Base-by-base conservation (phyloP, 768 basidiomycete species). In the Postia placenta region DNA sequence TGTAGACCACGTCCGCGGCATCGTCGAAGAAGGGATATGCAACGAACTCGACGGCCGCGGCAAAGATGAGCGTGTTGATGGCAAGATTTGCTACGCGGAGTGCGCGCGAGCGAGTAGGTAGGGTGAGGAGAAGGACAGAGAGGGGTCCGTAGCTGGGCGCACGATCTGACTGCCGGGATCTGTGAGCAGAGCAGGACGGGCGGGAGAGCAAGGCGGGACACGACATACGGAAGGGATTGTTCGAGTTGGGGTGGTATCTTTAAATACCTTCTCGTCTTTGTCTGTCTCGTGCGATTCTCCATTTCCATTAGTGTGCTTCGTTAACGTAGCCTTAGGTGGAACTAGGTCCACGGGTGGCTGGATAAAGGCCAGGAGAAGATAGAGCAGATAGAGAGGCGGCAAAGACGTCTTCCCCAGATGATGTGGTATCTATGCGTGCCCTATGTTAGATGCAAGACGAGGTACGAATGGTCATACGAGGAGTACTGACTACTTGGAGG, bases 1-100 rank as follows among this genome's bases (percentile, higher is more conserved):
- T 78, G 63, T 85, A 91, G 11, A 69, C 65, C 51, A 87, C 75
- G 57, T 76, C 72, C 7, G 64, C 33, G 14, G 81, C 79, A 40
- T 75, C 57, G 59, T 81, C 78, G 48, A 80, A 60, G 56, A 77
- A 71, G 3, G 87, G 85, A 1, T 76, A 69, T 19, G 69, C 54
- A 41, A 74, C 65, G 53, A 81, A 74, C 60, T 91, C 87, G 26
- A 65, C 51, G 4, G 64, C 60, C 42, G 66, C 53, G 23, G 64
- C 51, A 23, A 73, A 56, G 2, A 76, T 58, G 22, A 68, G 23
- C 1, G 67, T 62, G 62, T 77, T 76, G 60, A 74, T 62, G n/a
- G 56, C 35, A 33, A 74, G 50, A 24, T 64, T 67, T 11, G 50
- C 11, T 28, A 54, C 11, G 1, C 57, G 59, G 1, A 64, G 49